Percentiles rank a stretch among this genome's conserved stretches.
Conservation (phyloP, 345 rosid species). For the Conringia planisiliqua region DNA sequence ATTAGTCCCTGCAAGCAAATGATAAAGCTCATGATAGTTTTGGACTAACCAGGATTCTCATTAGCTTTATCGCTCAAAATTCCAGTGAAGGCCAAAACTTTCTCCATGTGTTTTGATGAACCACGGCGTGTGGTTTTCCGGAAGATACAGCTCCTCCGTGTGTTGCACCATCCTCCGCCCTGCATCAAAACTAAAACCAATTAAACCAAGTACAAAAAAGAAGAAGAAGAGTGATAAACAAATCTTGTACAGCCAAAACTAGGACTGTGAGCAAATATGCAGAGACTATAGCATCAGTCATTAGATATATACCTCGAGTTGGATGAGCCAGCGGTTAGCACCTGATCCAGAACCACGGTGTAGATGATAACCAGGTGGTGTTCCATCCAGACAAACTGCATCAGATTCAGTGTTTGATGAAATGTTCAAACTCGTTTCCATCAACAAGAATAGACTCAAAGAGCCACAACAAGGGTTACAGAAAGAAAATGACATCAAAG, state of each 20-base stretch:
- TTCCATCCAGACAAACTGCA: conserved; percentile 87
- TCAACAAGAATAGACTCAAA: neutral
- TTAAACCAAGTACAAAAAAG: neutral
- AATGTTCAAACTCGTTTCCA: neutral
- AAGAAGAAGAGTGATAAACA: neutral
- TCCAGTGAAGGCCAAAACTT: conserved; percentile 64
- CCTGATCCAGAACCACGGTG: conserved; percentile 75
- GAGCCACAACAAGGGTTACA: neutral
- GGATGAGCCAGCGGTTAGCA: conserved; percentile 75
- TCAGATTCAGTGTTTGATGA: neutral
- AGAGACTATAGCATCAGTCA: neutral
- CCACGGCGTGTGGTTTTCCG: conserved; percentile 82
- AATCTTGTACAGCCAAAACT: neutral
- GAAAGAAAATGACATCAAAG: neutral
- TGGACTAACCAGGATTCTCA: conserved; percentile 71
- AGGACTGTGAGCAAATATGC: neutral
- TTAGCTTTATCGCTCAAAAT: conserved; percentile 65
- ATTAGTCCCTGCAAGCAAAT: neutral
- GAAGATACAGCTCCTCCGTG: conserved; percentile 52
- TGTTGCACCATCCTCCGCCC: conserved; percentile 97
- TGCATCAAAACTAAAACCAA: conserved; percentile 22
- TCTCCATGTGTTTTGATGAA: conserved; percentile 76
- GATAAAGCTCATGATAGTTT: neutral
- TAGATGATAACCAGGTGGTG: conserved; percentile 82
- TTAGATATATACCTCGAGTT: conserved; percentile 58